These are phyloP conservation scores for Citeromyces matritensis DNA, from an alignment of 805 yeast genomes.

Conservation along the genomic window DNA sequence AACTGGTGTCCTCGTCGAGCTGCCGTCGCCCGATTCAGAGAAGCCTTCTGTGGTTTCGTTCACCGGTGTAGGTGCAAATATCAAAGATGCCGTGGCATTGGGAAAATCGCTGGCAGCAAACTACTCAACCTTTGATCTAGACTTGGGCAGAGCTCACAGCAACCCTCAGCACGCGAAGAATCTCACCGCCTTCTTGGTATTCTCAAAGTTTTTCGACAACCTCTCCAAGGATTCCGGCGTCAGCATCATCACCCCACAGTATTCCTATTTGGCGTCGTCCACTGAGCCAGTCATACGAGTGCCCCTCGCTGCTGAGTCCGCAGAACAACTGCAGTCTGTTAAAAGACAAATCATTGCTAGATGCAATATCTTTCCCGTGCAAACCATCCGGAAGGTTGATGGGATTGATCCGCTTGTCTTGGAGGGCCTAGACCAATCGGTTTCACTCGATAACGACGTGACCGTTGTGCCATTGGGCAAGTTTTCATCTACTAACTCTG, in stretches of 20 bases:
- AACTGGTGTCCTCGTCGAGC: constrained; percentile 38
- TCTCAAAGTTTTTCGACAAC: constrained; percentile 29
- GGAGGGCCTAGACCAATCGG: constrained; percentile 25
- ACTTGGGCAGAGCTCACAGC: constrained; percentile 82
- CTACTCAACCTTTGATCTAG: constrained; percentile 51
- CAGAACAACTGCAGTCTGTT: constrained; percentile 24
- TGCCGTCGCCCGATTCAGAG: constrained; percentile 28
- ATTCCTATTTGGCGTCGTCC: constrained; percentile 22
- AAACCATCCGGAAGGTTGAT: constrained; percentile 34
- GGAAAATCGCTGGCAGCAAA: constrained; percentile 49
- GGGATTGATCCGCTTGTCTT: constrained; percentile 58
- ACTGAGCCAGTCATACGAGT: constrained; percentile 7
- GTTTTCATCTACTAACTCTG: constrained; percentile 24
- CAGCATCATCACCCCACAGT: constrained; percentile 29
- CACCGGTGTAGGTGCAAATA: constrained; percentile 41
- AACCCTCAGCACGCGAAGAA: constrained; percentile 62
- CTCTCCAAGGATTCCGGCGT: constrained; percentile 25
- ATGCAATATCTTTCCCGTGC: constrained; percentile 65
- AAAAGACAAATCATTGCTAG: constrained; percentile 58
- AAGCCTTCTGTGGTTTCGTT: constrained; percentile 33
- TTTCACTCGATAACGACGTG: constrained; percentile 29
- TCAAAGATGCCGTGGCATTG: constrained; percentile 43
- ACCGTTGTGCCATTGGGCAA: constrained; percentile 44
- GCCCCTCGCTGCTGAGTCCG: too few relatives aligned
- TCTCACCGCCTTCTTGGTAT: constrained; percentile 51